A percentile compares a stretch with the other conserved stretches of the same genome.
Conservation (phyloP, 1,284 basidiomycete species). For the Moniliophthora roreri region DNA sequence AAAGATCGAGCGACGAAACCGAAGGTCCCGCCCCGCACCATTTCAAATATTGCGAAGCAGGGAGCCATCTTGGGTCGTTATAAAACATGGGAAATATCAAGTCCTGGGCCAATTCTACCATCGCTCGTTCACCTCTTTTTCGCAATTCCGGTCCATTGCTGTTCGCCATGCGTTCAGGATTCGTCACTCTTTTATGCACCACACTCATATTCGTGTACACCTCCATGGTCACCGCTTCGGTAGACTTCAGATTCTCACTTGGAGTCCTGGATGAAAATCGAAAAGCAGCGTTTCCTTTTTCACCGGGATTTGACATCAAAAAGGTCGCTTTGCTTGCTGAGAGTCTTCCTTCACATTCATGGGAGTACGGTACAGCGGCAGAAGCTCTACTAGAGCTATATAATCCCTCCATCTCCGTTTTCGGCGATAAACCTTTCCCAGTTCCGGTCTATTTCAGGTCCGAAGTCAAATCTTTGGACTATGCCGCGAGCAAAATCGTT, state of each 20-base stretch:
- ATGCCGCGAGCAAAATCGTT: conserved; percentile 28
- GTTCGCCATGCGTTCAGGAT: neutral
- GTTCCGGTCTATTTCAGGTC: conserved; percentile 21
- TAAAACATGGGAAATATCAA: too few species aligned
- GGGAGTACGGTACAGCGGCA: conserved; percentile 43
- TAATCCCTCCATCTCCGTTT: conserved; percentile 37
- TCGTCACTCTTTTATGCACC: conserved; percentile 4
- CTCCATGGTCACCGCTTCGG: neutral
- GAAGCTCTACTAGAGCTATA: conserved; percentile 43
- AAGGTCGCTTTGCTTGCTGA: conserved; percentile 32
- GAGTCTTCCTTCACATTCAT: conserved; percentile 39
- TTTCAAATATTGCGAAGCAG: too few species aligned
- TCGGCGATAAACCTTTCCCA: conserved; percentile 34
- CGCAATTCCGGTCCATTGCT: neutral
- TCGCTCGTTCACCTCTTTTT: neutral
- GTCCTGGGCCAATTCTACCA: too few species aligned
- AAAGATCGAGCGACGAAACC: too few species aligned
- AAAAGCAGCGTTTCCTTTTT: conserved; percentile 28
- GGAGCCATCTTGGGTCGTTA: too few species aligned
- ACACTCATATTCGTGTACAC: neutral
- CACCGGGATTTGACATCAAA: conserved; percentile 40
- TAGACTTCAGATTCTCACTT: too few species aligned
- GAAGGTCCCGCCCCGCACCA: too few species aligned
- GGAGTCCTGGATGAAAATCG: neutral
- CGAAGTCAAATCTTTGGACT: conserved; percentile 16